Base-by-base conservation (phyloP, 805 yeast species). In the Torulaspora franciscae region DNA sequence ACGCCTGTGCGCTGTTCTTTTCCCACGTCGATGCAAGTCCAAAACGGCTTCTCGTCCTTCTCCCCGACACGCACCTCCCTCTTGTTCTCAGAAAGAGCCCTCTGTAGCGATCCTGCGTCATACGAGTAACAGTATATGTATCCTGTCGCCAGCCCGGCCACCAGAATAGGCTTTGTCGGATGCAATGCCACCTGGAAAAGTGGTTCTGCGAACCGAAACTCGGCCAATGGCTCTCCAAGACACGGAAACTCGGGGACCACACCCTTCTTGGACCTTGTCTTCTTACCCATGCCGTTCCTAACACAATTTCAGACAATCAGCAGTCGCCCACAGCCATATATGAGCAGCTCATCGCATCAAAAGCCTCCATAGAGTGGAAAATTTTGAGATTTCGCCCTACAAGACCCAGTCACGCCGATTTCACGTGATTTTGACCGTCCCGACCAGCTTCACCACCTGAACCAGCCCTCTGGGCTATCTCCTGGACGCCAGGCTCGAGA, bases 91-190 rank as follows among this genome's bases (percentile, higher is more conserved):
- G 58, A 50, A 17, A 66, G 59, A 19, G 57, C 40, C 37, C 55
- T 40, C 54, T 62, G 75, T 19, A 82, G 65, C 30, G 56, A 52
- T 1, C 69, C 74, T 0, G 73, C 71, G 46, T 81, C 75, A 54
- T 89, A 90, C 32, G 68, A 64, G 41, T 78, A 70, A 46, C 88
- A 73, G 49, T 71, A 75, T 0, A 89, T 76, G 56, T 81, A 81
- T 2, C 98, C 98, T 1, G 87, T 79, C 0, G 87, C 93, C n/a
- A 85, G 68, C 0, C 96, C 97, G 8, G 81, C 68, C 0, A 79
- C 75, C 10, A 86, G 57, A 3, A 83, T 62, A 4, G 84, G 84
- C 51, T 73, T 65, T 7, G 79, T 66, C 0, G 97, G 97, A 59
- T 90, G 96, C 19, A 88, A 81, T 8, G 84, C 85, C 13, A 81